phyloP scores from a whole-genome alignment of 306 rosid genomes.

The Astragalus glycyphyllos region DNA sequence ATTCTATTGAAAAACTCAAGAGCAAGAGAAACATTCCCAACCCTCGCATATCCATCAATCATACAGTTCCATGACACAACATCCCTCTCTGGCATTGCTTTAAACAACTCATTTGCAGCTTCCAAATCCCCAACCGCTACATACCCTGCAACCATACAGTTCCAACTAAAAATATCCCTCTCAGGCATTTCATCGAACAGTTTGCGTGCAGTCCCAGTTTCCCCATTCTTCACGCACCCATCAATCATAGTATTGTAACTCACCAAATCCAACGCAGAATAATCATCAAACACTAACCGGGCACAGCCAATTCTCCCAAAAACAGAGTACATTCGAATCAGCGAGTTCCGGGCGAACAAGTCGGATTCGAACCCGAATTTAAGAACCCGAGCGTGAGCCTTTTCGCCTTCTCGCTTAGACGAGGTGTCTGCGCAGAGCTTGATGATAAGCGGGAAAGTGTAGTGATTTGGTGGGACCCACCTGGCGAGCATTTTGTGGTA shows the following conservation, averaged over 20 bases:
- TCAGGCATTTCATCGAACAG: slow-evolving; percentile 59
- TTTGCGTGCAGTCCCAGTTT: slow-evolving; percentile 42
- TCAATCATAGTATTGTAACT: slow-evolving; percentile 71
- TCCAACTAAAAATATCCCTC: slow-evolving; percentile 65
- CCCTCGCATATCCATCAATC: slow-evolving; percentile 68
- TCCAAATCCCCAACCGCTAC: slow-evolving; percentile 54
- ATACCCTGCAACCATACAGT: slow-evolving; percentile 58
- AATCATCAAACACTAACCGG: slow-evolving; percentile 49
- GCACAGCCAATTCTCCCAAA: slow-evolving; percentile 55
- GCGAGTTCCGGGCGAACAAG: slow-evolving; percentile 57
- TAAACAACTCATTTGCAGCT: slow-evolving; percentile 57
- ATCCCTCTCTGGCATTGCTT: slow-evolving; percentile 52
- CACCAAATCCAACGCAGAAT: slow-evolving; percentile 59
- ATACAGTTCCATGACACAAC: slow-evolving; percentile 69
- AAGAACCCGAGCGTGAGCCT: slow-evolving; percentile 53
- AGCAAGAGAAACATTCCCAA: slow-evolving; percentile 50
- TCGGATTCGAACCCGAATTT: slow-evolving; percentile 62
- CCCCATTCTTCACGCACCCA: slow-evolving; percentile 59
- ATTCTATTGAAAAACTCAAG: slow-evolving; percentile 49
- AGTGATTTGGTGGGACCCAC: slow-evolving; percentile 55
- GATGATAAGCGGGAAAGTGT: slow-evolving; percentile 66
- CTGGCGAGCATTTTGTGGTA: slow-evolving; percentile 52
- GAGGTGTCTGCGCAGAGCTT: slow-evolving; percentile 49
- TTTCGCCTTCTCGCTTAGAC: slow-evolving; percentile 45
- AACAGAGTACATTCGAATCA: slow-evolving; percentile 61